Conservation (phyloP, 371 early-diverging fungal species). For the Gilbertella persicaria region DNA sequence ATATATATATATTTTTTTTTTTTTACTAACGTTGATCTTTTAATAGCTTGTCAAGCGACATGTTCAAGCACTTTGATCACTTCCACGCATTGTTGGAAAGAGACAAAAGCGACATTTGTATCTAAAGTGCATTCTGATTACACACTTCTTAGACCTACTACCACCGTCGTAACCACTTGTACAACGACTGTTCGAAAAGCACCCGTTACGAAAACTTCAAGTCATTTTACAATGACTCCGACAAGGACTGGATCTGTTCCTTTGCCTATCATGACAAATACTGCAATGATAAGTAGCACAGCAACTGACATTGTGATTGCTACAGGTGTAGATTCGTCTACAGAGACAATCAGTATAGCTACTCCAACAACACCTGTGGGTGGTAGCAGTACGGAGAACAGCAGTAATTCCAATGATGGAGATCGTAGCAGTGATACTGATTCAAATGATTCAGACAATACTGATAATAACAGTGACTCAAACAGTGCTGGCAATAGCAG, state of each 20-base stretch:
- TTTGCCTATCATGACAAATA: neutral
- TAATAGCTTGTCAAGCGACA: neutral
- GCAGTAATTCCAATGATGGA: no score
- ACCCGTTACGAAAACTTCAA: slow-evolving; percentile 18
- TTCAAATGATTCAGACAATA: neutral
- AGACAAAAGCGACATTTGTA: slow-evolving; percentile 4
- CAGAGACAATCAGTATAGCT: neutral
- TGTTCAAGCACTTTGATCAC: neutral
- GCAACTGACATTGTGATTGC: neutral
- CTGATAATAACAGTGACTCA: neutral
- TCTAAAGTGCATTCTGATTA: neutral
- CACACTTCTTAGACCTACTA: slow-evolving; percentile 6
- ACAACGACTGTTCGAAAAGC: slow-evolving; percentile 20
- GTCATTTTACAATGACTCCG: slow-evolving; percentile 4
- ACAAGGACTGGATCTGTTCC: neutral
- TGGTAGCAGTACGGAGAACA: neutral
- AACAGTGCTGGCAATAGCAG: neutral
- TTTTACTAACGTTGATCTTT: slow-evolving; percentile 3
- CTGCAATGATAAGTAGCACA: no score
- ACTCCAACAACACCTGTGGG: slow-evolving; percentile 2
- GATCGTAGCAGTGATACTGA: neutral
- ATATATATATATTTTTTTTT: neutral
- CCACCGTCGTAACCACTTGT: slow-evolving; percentile 16
- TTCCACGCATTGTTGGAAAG: slow-evolving; percentile 9
- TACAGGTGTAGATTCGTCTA: neutral